Percentiles rank a stretch among this genome's conserved stretches.
These are phyloP conservation scores for Reticulomyxa filosa DNA, from an alignment of 78 protist species.

Conservation along the genomic window DNA sequence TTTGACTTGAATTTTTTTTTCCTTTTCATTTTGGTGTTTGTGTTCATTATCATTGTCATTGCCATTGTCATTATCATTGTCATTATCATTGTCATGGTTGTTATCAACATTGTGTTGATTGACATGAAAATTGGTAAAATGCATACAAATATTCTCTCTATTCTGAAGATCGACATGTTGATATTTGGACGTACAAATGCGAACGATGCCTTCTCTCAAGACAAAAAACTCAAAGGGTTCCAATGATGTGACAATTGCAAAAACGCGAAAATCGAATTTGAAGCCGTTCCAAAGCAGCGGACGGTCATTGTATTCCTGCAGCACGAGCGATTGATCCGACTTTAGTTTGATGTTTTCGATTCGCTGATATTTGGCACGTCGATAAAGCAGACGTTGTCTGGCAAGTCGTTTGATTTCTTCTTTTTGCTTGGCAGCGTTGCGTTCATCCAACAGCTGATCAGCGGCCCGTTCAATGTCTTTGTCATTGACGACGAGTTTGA, in stretches of 20 bases:
- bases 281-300: neutral
- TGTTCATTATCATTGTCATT: too few species aligned
- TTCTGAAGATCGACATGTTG: too few species aligned
- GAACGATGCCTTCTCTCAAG: conserved; percentile 32
- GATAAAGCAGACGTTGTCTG: neutral
- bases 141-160: too few species aligned
- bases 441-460: neutral
- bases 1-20: too few species aligned
- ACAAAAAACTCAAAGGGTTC: neutral
- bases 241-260: neutral
- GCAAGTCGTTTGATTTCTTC: neutral
- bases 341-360: too few species aligned
- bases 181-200: conserved; percentile 20
- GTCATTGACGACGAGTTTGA: neutral
- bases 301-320: neutral
- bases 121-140: too few species aligned
- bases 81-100: too few species aligned
- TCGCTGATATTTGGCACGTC: too few species aligned
- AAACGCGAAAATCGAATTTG: conserved; percentile 17
- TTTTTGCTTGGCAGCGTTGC: neutral
- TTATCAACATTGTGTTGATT: too few species aligned
- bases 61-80: too few species aligned
- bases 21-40: too few species aligned
- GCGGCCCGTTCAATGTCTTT: neutral
- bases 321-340: too few species aligned